Evolutionary conservation across 2,329 filamentous ascomycete genomes (phyloP).

Genomic region (Alternaria rosae): DNA sequence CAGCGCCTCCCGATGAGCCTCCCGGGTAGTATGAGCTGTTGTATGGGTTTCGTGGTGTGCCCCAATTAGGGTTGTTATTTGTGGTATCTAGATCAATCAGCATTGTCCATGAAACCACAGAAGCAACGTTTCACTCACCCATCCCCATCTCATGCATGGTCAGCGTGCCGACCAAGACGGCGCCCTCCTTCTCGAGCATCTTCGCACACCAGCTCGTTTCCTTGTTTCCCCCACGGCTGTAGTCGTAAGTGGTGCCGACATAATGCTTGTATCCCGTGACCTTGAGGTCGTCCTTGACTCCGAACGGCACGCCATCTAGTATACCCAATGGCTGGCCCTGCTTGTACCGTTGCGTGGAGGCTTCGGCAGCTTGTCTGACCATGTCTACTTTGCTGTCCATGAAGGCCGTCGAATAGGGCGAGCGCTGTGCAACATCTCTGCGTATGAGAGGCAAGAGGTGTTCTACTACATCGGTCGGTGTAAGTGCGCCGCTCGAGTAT

Average conservation of each 20-base stretch:
- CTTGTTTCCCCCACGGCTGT: constrained; percentile 56
- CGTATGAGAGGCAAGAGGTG: constrained; percentile 75
- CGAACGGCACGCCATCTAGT: constrained; percentile 83
- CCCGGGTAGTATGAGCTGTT: constrained; percentile 80
- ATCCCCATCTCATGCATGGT: constrained; percentile 83
- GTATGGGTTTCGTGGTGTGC: constrained; percentile 79
- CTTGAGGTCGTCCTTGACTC: constrained; percentile 82
- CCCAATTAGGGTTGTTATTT: constrained; percentile 80
- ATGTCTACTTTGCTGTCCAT: constrained; percentile 70
- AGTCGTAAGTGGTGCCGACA: constrained; percentile 68
- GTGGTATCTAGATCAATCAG: constrained; percentile 66
- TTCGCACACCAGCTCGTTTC: constrained; percentile 74
- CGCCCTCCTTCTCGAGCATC: constrained; percentile 76
- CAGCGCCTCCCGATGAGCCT: constrained; percentile 80
- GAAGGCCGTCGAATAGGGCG: constrained; percentile 75
- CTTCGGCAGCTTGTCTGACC: constrained; percentile 72
- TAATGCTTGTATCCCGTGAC: constrained; percentile 74
- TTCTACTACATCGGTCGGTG: constrained; percentile 75
- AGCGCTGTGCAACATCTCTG: constrained; percentile 61
- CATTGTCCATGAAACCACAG: background rate
- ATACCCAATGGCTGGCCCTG: constrained; percentile 70
- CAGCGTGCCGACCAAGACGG: constrained; percentile 76
- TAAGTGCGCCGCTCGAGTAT: constrained; percentile 73
- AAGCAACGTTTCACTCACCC: constrained; percentile 51
- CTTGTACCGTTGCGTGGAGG: constrained; percentile 76